A percentile compares a stretch with the other conserved stretches of the same genome.
Evolutionary conservation across 2,329 filamentous ascomycete species (phyloP).

Genomic region (Knufia petricola): DNA sequence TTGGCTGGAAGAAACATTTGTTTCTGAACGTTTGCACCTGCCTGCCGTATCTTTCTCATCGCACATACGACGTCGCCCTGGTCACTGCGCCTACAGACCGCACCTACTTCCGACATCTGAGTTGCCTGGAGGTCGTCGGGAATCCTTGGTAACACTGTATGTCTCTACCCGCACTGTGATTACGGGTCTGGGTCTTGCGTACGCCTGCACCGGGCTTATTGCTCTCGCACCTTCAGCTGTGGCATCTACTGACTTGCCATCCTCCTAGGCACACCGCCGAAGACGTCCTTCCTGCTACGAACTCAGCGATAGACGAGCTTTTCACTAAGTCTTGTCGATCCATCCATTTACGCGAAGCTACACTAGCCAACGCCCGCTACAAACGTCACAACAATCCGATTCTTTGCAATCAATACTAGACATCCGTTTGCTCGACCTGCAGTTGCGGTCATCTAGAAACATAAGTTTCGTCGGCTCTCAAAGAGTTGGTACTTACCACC

Average conservation of each 20-base stretch:
- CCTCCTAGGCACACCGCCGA: constrained; percentile 1
- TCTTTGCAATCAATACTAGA: neutral
- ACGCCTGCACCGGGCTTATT: neutral
- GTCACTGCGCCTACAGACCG: neutral
- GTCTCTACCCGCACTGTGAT: neutral
- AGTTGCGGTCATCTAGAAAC: neutral
- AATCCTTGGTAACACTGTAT: constrained; percentile 9
- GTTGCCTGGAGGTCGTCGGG: neutral
- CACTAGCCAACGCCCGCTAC: neutral
- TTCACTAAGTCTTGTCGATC: constrained; percentile 43
- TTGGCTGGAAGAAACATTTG: neutral
- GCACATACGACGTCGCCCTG: neutral
- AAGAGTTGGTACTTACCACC: no score
- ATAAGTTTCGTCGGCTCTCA: no score
- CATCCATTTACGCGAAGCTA: neutral
- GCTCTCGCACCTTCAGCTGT: neutral
- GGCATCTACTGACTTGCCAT: neutral
- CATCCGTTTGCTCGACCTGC: neutral
- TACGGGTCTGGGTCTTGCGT: neutral
- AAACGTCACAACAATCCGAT: neutral
- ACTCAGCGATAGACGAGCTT: constrained; percentile 33
- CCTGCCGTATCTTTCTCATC: neutral
- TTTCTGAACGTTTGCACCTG: neutral
- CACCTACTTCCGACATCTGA: neutral
- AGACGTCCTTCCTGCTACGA: neutral